A percentile compares a stretch with the other conserved stretches of the same genome.
Conservation (phyloP, 148 eudicot species). For the Hydrangea macrophylla region DNA sequence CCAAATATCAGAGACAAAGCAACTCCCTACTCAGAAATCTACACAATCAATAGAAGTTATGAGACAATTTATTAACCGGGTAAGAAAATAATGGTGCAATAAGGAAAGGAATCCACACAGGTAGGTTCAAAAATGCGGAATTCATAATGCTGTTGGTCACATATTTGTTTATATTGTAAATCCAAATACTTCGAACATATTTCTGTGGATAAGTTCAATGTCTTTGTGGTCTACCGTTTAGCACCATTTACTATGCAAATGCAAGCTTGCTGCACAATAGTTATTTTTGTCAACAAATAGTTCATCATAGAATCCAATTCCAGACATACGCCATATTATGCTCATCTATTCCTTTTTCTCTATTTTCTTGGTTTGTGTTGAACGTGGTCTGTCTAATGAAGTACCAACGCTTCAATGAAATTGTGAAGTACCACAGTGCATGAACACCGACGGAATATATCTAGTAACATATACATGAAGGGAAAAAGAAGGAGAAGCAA, state of each 20-base stretch:
- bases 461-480: not conserved
- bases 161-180: not conserved
- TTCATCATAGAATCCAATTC: not conserved
- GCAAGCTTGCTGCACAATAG: not conserved
- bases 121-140: not conserved
- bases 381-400: not conserved
- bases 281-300: not conserved
- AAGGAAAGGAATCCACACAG: not conserved
- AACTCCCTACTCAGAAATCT: not conserved
- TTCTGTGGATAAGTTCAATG: not conserved
- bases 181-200: not conserved
- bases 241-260: not conserved
- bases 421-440: not conserved
- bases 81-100: not conserved
- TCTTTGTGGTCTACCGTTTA: not conserved
- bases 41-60: not conserved
- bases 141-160: not conserved
- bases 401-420: not conserved
- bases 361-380: not conserved
- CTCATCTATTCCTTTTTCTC: not conserved
- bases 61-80: not conserved
- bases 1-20: constrained; percentile 7
- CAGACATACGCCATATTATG: not conserved
- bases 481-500: constrained; percentile 2
- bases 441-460: not conserved